Evolutionary conservation across 768 basidiomycete species (phyloP).

Genomic region (Panus rudis): DNA sequence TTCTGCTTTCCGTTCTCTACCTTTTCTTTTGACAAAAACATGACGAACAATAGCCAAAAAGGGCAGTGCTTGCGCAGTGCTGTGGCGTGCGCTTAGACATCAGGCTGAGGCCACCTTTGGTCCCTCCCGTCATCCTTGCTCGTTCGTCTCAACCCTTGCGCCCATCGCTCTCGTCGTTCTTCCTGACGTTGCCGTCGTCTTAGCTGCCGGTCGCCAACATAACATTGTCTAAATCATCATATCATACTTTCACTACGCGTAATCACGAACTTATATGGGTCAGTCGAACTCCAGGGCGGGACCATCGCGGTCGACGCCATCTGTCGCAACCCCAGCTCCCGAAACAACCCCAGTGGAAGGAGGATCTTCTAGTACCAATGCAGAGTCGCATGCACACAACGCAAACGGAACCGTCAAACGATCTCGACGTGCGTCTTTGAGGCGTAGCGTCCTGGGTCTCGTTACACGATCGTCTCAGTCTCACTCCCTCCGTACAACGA

Average conservation of each 20-base stretch:
- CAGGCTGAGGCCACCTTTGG: neutral
- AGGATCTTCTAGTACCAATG: constrained; percentile 3
- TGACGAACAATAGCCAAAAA: neutral
- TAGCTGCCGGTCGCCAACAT: constrained; percentile 2
- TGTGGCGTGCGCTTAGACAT: neutral
- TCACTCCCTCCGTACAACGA: constrained; percentile 4
- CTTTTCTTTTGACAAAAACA: too few relatives aligned
- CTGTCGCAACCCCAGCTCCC: neutral
- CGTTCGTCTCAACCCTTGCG: constrained; percentile 1
- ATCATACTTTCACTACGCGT: constrained; percentile 8
- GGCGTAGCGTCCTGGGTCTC: constrained; percentile 17
- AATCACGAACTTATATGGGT: too few relatives aligned
- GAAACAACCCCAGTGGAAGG: constrained; percentile 1
- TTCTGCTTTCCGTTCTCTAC: too few relatives aligned
- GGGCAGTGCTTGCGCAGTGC: neutral
- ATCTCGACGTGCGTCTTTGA: constrained; percentile 14
- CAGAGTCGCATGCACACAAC: neutral
- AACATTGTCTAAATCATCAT: constrained; percentile 4
- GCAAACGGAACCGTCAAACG: constrained; percentile 8
- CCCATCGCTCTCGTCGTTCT: constrained; percentile 8
- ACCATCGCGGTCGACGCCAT: constrained; percentile 4
- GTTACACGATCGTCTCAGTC: constrained; percentile 11
- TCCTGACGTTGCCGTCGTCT: constrained; percentile 6
- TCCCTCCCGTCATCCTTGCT: neutral
- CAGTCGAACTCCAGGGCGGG: constrained; percentile 17